Evolutionary conservation across 768 basidiomycete genomes (phyloP), one percentile per base, ranked within the genome.

Genomic region (Boletus vermiculosoides): DNA sequence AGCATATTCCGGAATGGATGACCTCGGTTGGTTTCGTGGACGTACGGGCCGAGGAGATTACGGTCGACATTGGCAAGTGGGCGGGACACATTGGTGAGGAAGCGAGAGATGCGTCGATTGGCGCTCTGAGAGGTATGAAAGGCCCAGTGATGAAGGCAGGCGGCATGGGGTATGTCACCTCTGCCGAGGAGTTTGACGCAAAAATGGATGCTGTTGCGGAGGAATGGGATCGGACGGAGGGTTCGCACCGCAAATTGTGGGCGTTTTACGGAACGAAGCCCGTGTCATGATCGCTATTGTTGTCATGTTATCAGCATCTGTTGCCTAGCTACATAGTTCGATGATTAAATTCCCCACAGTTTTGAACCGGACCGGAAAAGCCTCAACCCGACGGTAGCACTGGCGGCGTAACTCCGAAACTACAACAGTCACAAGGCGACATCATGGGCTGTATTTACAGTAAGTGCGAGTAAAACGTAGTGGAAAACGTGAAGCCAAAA

Each of bases 131-230:
- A 36, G 66, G 66, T 8, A 59, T 63, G 59, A 66, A 69, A 45
- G 63, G 52, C 0, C 54, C 66, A 0, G 56, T 67, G 22, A 56
- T 69, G 50, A 65, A 62, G 42, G 57, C 64, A 16, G 68, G 68
- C 1, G 62, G 65, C 2, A 50, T 70, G 49, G 64, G 62, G 11
- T 61, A 55, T 40, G 63, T 61, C 23, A 25, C 42, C 3, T 55
- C 63, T 3, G 55, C 54, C 9, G 57, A 59, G 6, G 66, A 67
- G 41, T 61, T 62, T 47, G 68, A 69, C 37, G 4, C 4, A 5
- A 47, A 59, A 13, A n/a, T 67, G 28, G 62, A 63, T 34, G 54
- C 23, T 11, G 40, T 69, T 39, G 54, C 59, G 20, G 55, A 65
- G 41, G 68, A 70, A 52, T 69, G 66, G 68, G 40, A 52, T 42